Evolutionary conservation across 2,329 filamentous ascomycete genomes (phyloP).

Genomic region (Aplosporella prunicola): DNA sequence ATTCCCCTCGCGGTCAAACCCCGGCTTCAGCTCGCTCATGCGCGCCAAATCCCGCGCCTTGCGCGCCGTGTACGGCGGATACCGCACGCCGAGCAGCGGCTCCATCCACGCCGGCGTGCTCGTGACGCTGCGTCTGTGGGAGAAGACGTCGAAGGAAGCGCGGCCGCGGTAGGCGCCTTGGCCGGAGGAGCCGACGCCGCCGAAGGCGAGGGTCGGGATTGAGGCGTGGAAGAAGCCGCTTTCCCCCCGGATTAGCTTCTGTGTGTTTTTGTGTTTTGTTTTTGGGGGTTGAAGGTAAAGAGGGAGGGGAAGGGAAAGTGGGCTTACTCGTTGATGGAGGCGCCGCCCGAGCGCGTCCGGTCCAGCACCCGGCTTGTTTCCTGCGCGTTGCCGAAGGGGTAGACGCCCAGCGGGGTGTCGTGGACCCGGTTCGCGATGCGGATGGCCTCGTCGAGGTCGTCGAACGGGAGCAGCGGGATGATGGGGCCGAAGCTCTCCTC

Average conservation of each 20-base stretch:
- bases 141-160: conserved; percentile 60
- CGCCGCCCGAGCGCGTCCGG: conserved; percentile 42
- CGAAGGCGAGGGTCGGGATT: conserved; percentile 66
- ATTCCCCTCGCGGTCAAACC: conserved; percentile 51
- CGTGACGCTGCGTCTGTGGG: conserved; percentile 51
- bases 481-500: conserved; percentile 93
- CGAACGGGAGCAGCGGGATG: conserved; percentile 69
- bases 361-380: conserved; percentile 51
- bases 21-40: conserved; percentile 44
- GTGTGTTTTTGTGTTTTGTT: background rate
- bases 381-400: conserved; percentile 70
- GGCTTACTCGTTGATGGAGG: conserved; percentile 37
- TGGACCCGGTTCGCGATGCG: conserved; percentile 70
- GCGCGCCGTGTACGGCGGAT: conserved; percentile 49
- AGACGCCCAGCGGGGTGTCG: conserved; percentile 73
- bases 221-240: conserved; percentile 58
- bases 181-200: conserved; percentile 73
- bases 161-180: conserved; percentile 69
- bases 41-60: conserved; percentile 44
- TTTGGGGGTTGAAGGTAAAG: background rate
- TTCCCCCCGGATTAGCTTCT: no score
- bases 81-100: conserved; percentile 55
- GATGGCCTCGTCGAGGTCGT: conserved; percentile 78
- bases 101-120: conserved; percentile 60
- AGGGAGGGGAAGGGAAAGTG: background rate